Percentiles rank a stretch among this genome's conserved stretches.
Conservation (phyloP, 2,329 filamentous ascomycete genomes). For the Sphaerulina populicola region DNA sequence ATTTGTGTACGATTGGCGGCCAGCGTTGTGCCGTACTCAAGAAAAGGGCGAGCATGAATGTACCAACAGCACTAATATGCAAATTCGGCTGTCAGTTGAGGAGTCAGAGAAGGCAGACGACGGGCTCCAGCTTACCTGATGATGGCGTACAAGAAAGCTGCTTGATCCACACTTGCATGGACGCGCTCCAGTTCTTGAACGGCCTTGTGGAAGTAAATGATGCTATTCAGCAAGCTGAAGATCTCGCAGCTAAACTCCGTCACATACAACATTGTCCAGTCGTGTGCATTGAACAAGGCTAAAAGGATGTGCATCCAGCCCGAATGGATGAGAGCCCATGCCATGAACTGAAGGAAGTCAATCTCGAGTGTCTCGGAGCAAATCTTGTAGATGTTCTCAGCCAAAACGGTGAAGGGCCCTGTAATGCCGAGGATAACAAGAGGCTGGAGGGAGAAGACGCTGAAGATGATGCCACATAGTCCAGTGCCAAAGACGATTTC, state of each 20-base stretch:
- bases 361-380: conserved; percentile 50
- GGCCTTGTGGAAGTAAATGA: conserved; percentile 59
- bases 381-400: conserved; percentile 56
- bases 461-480: conserved; percentile 55
- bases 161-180: conserved; percentile 49
- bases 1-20: conserved; percentile 34
- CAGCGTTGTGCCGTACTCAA: conserved; percentile 55
- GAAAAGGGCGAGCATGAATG: conserved; percentile 54
- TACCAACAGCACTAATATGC: conserved; percentile 50
- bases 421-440: conserved; percentile 59
- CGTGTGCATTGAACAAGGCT: conserved; percentile 58
- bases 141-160: conserved; percentile 57
- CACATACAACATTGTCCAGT: conserved; percentile 64
- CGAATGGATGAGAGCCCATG: conserved; percentile 58
- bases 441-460: conserved; percentile 53
- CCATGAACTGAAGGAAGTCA: conserved; percentile 57
- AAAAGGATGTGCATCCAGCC: conserved; percentile 58
- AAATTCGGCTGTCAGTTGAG: no score
- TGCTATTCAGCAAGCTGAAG: conserved; percentile 57
- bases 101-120: no score
- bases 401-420: conserved; percentile 58
- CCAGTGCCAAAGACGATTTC: conserved; percentile 61
- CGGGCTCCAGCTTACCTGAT: conserved; percentile 36
- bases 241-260: conserved; percentile 60
- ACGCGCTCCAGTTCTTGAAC: conserved; percentile 56